Evolutionary conservation across 2,329 filamentous ascomycete genomes (phyloP).

Genomic region (Alternaria infectoria): DNA sequence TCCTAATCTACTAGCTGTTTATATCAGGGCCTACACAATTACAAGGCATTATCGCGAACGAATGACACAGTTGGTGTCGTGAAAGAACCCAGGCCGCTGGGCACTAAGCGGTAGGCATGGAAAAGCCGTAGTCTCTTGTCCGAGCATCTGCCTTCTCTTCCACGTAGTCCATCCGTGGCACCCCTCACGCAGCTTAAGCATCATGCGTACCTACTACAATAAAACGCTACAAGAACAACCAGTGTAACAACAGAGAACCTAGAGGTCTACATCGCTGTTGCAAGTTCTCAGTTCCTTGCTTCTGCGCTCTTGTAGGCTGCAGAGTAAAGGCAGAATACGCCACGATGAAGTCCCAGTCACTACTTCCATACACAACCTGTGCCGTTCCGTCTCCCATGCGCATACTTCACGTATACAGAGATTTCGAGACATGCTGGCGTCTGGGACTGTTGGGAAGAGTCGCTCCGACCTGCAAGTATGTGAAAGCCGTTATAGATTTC

Average conservation of each 20-base stretch:
- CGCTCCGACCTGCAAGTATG: background rate
- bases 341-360: background rate
- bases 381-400: background rate
- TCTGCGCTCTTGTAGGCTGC: background rate
- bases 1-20: background rate
- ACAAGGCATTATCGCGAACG: background rate
- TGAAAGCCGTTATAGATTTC: background rate
- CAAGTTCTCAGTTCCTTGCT: background rate
- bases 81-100: background rate
- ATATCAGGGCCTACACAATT: background rate
- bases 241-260: background rate
- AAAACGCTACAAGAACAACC: background rate
- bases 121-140: background rate
- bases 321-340: background rate
- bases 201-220: background rate
- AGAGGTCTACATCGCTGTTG: background rate
- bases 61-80: background rate
- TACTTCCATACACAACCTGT: background rate
- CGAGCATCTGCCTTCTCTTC: background rate
- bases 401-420: background rate
- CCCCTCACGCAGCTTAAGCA: background rate
- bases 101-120: background rate
- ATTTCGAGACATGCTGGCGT: background rate
- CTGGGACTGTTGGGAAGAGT: background rate
- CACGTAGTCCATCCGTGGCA: background rate